These are phyloP conservation scores for Syzygium aromaticum DNA, from an alignment of 345 rosid genomes.

Conservation along the genomic window DNA sequence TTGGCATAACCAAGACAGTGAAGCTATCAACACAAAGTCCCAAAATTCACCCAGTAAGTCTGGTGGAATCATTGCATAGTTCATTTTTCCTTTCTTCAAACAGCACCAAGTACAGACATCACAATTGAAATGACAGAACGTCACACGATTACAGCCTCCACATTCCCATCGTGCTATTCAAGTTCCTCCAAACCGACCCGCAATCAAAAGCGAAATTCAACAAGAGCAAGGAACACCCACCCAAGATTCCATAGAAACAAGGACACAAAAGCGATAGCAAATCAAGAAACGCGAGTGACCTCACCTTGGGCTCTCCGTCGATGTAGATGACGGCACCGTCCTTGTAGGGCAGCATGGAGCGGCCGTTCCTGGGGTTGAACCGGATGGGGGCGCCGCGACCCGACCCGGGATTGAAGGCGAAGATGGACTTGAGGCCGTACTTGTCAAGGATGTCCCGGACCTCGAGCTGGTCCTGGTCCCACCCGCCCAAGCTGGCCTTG, in stretches of 20 bases:
- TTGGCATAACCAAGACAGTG: background rate
- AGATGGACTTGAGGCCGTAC: constrained; percentile 63
- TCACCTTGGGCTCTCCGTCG: constrained; percentile 88
- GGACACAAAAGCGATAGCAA: background rate
- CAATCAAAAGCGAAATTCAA: background rate
- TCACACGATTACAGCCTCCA: background rate
- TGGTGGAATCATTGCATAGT: background rate
- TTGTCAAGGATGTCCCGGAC: constrained; percentile 65
- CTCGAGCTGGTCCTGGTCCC: constrained; percentile 88
- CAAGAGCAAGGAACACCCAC: background rate
- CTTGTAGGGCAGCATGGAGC: constrained; percentile 57
- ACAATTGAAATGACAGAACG: background rate
- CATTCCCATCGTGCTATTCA: background rate
- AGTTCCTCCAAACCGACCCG: background rate
- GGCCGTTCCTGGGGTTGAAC: constrained; percentile 66
- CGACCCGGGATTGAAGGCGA: constrained; percentile 54
- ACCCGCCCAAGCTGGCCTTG: constrained; percentile 67
- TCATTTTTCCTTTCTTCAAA: background rate
- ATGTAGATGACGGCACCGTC: constrained; percentile 66
- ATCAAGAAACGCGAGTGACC: background rate
- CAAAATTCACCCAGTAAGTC: background rate
- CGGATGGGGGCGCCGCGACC: constrained; percentile 84
- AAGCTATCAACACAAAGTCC: background rate
- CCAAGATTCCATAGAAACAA: background rate
- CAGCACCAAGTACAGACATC: background rate